A percentile compares a stretch with the other conserved stretches of the same genome.
These are phyloP conservation scores for Entomortierella parvispora DNA, from an alignment of 192 early-diverging fungal genomes.

Conservation along the genomic window DNA sequence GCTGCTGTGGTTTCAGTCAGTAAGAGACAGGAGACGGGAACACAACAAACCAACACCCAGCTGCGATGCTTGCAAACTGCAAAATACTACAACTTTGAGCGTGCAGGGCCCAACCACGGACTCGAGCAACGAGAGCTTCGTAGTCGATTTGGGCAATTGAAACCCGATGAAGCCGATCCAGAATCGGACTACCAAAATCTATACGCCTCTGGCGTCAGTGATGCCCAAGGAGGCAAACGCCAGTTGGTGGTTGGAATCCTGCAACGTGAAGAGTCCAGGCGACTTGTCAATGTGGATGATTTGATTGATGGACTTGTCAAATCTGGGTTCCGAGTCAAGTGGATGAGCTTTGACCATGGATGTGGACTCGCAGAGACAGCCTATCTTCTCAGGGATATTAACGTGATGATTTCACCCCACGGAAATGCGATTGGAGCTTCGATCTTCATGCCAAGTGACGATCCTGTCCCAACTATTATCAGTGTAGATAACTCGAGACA, in stretches of 20 bases:
- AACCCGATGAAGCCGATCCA: not conserved
- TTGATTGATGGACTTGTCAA: conserved; percentile 20
- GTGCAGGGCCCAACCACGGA: not conserved
- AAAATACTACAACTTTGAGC: conserved; percentile 22
- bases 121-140: not conserved
- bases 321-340: conserved; percentile 39
- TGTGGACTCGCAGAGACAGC: conserved; percentile 44
- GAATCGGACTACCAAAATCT: not conserved
- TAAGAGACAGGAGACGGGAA: too few relatives aligned
- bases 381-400: conserved; percentile 31
- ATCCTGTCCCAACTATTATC: conserved; percentile 25
- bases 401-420: conserved; percentile 34
- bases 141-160: not conserved
- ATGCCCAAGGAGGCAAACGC: not conserved
- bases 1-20: too few relatives aligned
- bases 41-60: not conserved
- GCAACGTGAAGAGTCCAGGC: conserved; percentile 31
- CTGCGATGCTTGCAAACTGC: conserved; percentile 2
- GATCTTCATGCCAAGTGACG: conserved; percentile 34
- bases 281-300: conserved; percentile 34
- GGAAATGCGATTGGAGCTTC: conserved; percentile 39
- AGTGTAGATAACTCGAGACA: conserved; percentile 29
- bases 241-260: conserved; percentile 35
- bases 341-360: conserved; percentile 46
- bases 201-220: not conserved